Evolutionary conservation across 306 rosid genomes (phyloP), one percentile per base, ranked within the genome.

Genomic region (Hippophae gyantsensis): DNA sequence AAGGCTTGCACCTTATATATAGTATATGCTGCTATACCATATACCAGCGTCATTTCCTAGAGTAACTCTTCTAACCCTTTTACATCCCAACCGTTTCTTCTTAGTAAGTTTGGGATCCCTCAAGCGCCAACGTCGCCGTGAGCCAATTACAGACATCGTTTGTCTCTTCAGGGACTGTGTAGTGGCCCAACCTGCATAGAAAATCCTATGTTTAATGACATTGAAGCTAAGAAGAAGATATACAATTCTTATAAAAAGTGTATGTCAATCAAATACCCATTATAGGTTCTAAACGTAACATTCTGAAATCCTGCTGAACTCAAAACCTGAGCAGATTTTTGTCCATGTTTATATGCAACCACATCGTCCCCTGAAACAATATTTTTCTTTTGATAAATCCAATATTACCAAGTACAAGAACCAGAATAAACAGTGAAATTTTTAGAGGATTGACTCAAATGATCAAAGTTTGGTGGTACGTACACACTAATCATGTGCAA

Each of bases 111-210:
- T 79, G 66, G 62, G 76, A 80, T 65, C 96, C 96, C 61, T 78
- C 85, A 1, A 92, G 93, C 66, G 79, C 86, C 76, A 85, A 66
- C 63, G 64, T 75, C 65, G 77, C 82, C 60, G 86, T 81, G 57
- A 92, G 78, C 99, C 99, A 92, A 45, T 68, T 71, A 70, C 95
- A 85, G 42, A 92, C 90, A 70, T 80, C 95, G 69, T 86, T 82
- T 9, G 85, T 87, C 78, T 92, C 99, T 71, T 85, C 93, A 48
- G 99, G 96, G 65, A 88, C 69, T 56, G 99, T 92, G 45, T 92
- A 78, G 69, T 92, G 99, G 18, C 99, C 99, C 65, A 88, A 72
- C 76, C 99, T 92, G 81, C 88, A 78, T 41, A 70, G 23, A 43
- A 26, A 43, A 64, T 32, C 47, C 3, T 64, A 60, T 3, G 49